Conservation (phyloP, 768 basidiomycete species). For the Xerocomellus chrysenteron region DNA sequence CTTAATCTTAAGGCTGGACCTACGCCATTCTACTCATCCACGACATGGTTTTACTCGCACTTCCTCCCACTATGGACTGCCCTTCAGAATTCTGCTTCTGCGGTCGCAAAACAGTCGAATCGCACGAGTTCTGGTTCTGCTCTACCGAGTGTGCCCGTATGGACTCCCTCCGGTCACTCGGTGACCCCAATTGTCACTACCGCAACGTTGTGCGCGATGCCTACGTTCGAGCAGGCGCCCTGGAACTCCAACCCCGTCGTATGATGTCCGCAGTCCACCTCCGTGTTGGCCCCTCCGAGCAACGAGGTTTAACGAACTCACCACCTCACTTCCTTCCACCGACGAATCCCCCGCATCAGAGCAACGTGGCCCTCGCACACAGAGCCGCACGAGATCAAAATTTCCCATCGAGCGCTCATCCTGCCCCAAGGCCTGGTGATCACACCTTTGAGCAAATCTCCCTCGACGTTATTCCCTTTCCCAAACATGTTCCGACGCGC, state of each 20-base stretch:
- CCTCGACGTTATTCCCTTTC: slow-evolving; percentile 11
- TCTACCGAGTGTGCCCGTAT: slow-evolving; percentile 26
- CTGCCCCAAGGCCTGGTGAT: neutral
- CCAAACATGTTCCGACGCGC: neutral
- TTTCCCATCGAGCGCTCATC: neutral
- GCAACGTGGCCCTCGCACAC: neutral
- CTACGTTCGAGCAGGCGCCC: slow-evolving; percentile 1
- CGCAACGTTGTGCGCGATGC: slow-evolving; percentile 22
- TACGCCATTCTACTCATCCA: neutral
- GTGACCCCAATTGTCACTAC: slow-evolving; percentile 23
- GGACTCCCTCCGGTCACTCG: slow-evolving; percentile 29
- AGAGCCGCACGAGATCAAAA: neutral
- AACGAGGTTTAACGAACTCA: neutral
- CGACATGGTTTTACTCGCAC: neutral
- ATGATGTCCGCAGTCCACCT: slow-evolving; percentile 12
- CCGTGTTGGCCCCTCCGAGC: neutral
- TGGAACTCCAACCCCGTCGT: slow-evolving; percentile 5
- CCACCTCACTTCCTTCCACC: neutral
- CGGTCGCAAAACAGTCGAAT: slow-evolving; percentile 20
- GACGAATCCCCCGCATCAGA: neutral
- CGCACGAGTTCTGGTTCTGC: slow-evolving; percentile 31
- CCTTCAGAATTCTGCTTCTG: slow-evolving; percentile 26
- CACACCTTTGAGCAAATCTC: slow-evolving; percentile 5
- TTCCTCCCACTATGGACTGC: slow-evolving; percentile 10
- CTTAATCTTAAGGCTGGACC: neutral